Percentiles rank a stretch among this genome's conserved stretches.
These are phyloP conservation scores for Colletotrichum brevisporum DNA, from an alignment of 2,329 filamentous ascomycete species.

Conservation along the genomic window DNA sequence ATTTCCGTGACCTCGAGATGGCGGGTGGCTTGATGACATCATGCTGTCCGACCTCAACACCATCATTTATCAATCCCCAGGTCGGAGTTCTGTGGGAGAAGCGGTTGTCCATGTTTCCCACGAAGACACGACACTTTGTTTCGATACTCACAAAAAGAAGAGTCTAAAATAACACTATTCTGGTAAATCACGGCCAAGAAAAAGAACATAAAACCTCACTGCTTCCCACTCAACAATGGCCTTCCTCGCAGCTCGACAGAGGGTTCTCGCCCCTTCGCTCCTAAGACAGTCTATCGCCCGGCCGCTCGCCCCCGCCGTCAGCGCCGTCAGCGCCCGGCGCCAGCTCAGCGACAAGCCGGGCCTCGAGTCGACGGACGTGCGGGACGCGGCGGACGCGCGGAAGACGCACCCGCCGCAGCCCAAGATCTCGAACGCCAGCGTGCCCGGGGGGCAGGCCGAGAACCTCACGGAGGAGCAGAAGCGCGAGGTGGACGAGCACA, in stretches of 20 bases:
- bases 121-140: not conserved
- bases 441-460: constrained; percentile 51
- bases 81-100: no score
- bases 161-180: not conserved
- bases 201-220: no score
- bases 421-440: constrained; percentile 65
- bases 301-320: not conserved
- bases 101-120: no score
- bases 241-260: not conserved
- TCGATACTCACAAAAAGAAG: not conserved
- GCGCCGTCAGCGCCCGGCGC: not conserved
- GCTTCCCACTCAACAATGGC: not conserved
- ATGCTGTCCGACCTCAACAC: not conserved
- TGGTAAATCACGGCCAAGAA: no score
- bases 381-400: constrained; percentile 25
- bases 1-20: not conserved
- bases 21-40: constrained; percentile 30
- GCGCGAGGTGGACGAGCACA: constrained; percentile 71
- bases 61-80: constrained; percentile 1
- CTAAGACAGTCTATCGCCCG: not conserved
- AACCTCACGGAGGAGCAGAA: constrained; percentile 65
- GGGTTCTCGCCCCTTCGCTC: not conserved
- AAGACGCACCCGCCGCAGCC: constrained; percentile 58
- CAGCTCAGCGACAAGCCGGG: constrained; percentile 35
- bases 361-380: constrained; percentile 26